Percentiles rank a stretch among this genome's conserved stretches.
Evolutionary conservation across 495 filamentous ascomycete species (phyloP).

Genomic region (Achaetomiella virescens): DNA sequence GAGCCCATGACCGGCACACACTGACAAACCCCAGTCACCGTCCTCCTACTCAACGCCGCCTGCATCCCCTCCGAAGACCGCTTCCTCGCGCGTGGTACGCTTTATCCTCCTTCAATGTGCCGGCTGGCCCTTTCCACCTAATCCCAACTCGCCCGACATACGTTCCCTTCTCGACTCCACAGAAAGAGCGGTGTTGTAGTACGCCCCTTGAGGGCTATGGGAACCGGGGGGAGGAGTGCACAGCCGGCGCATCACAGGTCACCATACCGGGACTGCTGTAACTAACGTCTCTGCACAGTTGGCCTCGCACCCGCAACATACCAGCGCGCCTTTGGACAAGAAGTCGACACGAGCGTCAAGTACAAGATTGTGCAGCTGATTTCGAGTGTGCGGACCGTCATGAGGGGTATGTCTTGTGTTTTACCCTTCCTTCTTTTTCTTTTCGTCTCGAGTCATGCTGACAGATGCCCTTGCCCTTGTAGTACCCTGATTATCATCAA

Average conservation of each 20-base stretch:
- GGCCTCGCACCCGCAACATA: slow-evolving; percentile 62
- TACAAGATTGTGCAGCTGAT: slow-evolving; percentile 84
- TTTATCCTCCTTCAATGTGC: not conserved
- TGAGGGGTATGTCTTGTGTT: slow-evolving; percentile 69
- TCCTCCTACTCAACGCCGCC: slow-evolving; percentile 90
- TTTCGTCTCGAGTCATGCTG: too few species aligned
- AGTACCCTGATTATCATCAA: slow-evolving; percentile 97
- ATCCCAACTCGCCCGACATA: not conserved
- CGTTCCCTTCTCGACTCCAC: not conserved
- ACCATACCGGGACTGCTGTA: not conserved
- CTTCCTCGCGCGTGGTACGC: slow-evolving; percentile 88
- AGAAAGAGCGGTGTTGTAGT: too few species aligned
- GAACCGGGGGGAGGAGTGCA: too few species aligned
- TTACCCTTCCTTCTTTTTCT: too few species aligned
- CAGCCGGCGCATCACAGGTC: too few species aligned
- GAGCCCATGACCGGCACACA: not conserved
- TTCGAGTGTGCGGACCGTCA: slow-evolving; percentile 81
- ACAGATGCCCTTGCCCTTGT: not conserved
- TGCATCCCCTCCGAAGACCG: slow-evolving; percentile 95
- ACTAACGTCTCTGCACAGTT: slow-evolving; percentile 46
- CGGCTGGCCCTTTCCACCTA: not conserved
- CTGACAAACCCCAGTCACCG: slow-evolving; percentile 46
- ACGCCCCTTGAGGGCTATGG: too few species aligned
- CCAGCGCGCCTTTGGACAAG: slow-evolving; percentile 70
- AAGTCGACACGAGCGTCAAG: slow-evolving; percentile 73